Conservation (phyloP, 345 rosid species). For the Rhodomyrtus tomentosa region DNA sequence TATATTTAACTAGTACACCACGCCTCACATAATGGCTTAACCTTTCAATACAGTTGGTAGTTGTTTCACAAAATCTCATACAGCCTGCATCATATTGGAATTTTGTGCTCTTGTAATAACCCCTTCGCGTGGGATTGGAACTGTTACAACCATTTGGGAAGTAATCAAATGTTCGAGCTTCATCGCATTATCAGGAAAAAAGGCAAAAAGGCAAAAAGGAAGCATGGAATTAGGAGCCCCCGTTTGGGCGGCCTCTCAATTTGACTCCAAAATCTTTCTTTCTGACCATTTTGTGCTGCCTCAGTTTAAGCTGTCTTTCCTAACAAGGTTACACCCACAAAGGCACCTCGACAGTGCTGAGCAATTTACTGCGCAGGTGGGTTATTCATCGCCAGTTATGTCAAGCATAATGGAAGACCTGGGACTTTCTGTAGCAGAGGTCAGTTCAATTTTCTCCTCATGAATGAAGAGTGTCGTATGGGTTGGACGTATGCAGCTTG, state of each 20-base stretch:
- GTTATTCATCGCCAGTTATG: constrained; percentile 32
- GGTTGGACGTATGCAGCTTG: not conserved
- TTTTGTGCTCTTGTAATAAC: not conserved
- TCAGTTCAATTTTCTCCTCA: not conserved
- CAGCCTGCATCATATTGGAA: not conserved
- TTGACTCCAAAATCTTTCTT: not conserved
- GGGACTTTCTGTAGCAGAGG: constrained; percentile 18
- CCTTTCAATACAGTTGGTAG: no score
- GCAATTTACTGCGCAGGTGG: constrained; percentile 9
- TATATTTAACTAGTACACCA: no score
- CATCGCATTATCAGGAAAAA: not conserved
- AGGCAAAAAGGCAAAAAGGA: not conserved
- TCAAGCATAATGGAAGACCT: constrained; percentile 26
- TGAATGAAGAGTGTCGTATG: not conserved
- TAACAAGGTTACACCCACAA: not conserved
- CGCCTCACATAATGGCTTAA: no score
- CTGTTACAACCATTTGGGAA: not conserved
- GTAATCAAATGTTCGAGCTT: not conserved
- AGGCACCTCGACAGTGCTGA: not conserved
- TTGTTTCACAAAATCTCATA: no score
- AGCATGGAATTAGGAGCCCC: not conserved
- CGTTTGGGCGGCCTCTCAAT: not conserved
- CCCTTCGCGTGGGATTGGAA: not conserved
- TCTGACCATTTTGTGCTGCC: not conserved
- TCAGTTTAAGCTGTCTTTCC: not conserved